Evolutionary conservation across 2,329 filamentous ascomycete genomes (phyloP).

Genomic region (Exophiala phaeomuriformis): DNA sequence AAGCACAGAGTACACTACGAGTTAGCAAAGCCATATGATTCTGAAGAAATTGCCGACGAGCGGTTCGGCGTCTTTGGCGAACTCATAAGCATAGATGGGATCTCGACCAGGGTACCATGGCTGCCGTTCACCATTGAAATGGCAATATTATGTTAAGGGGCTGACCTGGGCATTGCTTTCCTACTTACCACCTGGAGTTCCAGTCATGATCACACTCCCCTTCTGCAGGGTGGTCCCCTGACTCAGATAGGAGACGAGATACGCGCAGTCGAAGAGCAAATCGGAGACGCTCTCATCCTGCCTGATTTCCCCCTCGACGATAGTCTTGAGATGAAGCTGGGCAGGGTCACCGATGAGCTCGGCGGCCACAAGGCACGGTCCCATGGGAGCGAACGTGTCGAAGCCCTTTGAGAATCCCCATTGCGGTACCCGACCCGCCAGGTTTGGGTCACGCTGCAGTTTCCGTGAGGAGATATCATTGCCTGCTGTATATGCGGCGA

Average conservation of each 20-base stretch:
- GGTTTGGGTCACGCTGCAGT: conserved; percentile 33
- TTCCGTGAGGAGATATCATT: conserved; percentile 36
- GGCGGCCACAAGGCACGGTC: conserved; percentile 31
- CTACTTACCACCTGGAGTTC: conserved; percentile 28
- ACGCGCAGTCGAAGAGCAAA: conserved; percentile 33
- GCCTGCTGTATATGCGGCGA: conserved; percentile 34
- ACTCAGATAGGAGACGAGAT: conserved; percentile 32
- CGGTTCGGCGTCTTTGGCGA: too few species aligned
- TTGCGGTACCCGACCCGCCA: conserved; percentile 25
- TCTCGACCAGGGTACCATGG: too few species aligned
- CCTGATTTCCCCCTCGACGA: conserved; percentile 32
- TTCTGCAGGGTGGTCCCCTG: conserved; percentile 34
- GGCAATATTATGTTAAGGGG: too few species aligned
- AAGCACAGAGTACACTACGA: background rate
- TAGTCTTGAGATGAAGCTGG: conserved; percentile 29
- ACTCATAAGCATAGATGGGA: too few species aligned
- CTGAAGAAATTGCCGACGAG: background rate
- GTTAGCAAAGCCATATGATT: background rate
- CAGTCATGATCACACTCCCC: conserved; percentile 36
- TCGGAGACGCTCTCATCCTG: conserved; percentile 33
- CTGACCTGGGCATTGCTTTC: too few species aligned
- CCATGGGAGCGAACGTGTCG: conserved; percentile 39
- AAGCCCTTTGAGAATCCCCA: conserved; percentile 36
- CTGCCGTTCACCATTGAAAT: too few species aligned
- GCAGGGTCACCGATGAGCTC: conserved; percentile 29